A percentile compares a stretch with the other conserved stretches of the same genome.
These are phyloP conservation scores for Chaetothyriales sp. DNA, from an alignment of 2,329 filamentous ascomycete species.

Conservation along the genomic window DNA sequence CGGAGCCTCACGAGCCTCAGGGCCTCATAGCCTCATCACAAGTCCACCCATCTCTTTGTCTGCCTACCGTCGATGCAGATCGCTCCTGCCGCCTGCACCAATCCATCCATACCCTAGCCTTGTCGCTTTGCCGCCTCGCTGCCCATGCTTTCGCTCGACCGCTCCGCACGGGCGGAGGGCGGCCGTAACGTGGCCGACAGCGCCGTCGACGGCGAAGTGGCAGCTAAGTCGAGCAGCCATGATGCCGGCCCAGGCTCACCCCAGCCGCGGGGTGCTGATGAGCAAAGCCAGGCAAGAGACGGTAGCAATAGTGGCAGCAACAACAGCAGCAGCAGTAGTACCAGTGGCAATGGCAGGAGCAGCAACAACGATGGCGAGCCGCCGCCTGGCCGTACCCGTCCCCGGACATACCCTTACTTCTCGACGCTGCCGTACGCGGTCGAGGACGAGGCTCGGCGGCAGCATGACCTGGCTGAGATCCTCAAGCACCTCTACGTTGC, in stretches of 20 bases:
- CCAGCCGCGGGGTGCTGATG: not conserved
- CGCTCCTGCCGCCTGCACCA: not conserved
- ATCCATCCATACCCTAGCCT: not conserved
- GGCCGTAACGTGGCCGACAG: not conserved
- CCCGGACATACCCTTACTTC: slow-evolving; percentile 87
- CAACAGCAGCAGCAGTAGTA: not conserved
- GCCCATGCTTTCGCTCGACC: not conserved
- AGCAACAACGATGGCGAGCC: slow-evolving; percentile 27
- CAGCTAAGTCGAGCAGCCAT: not conserved
- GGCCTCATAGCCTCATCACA: too few relatives aligned
- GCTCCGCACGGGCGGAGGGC: not conserved
- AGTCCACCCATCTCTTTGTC: too few relatives aligned
- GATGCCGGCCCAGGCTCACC: not conserved
- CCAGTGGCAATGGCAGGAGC: not conserved
- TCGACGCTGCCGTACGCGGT: slow-evolving; percentile 75
- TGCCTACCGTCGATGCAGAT: not conserved
- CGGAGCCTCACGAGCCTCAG: too few relatives aligned
- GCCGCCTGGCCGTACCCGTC: slow-evolving; percentile 53
- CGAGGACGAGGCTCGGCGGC: slow-evolving; percentile 63
- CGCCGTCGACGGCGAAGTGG: not conserved
- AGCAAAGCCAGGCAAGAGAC: not conserved
- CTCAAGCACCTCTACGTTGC: slow-evolving; percentile 87
- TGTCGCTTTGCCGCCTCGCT: not conserved
- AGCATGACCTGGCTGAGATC: slow-evolving; percentile 69
- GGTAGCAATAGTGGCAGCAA: too few relatives aligned